These are phyloP conservation scores for Aureobasidium namibiae DNA, from an alignment of 2,329 filamentous ascomycete genomes.

Conservation along the genomic window DNA sequence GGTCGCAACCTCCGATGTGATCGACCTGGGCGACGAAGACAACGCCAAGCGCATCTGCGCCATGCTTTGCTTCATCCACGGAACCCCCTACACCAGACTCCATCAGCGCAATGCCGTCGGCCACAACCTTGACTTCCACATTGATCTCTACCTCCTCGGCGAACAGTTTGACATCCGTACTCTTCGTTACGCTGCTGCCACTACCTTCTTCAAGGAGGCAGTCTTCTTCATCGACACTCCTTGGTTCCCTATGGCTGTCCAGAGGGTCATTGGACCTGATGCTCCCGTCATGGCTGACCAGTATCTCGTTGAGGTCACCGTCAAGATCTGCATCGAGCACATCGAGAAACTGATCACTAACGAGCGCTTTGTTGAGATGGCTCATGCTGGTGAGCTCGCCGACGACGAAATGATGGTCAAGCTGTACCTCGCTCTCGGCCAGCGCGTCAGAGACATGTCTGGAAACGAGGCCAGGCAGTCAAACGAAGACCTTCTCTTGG, in stretches of 20 bases:
- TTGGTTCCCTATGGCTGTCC: not conserved
- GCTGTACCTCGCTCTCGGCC: not conserved
- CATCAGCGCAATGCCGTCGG: not conserved
- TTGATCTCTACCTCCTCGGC: conserved; percentile 4
- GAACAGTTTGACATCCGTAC: not conserved
- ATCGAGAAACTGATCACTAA: not conserved
- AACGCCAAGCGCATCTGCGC: not conserved
- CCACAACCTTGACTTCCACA: not conserved
- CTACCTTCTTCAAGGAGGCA: not conserved
- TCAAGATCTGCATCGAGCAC: not conserved
- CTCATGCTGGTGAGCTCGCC: not conserved
- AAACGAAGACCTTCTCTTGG: not conserved
- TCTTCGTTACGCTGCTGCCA: not conserved
- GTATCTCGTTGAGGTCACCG: not conserved
- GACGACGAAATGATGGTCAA: not conserved
- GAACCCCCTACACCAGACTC: not conserved
- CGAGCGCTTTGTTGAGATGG: not conserved
- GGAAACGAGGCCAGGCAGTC: not conserved
- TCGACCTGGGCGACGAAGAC: not conserved
- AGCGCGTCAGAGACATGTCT: not conserved
- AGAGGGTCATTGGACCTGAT: not conserved
- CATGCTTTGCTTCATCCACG: conserved; percentile 2
- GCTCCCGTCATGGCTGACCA: not conserved
- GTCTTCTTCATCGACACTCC: not conserved
- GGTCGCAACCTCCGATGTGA: not conserved